These are phyloP conservation scores for Eucalyptus pauciflora DNA, from an alignment of 345 rosid species.

Conservation along the genomic window DNA sequence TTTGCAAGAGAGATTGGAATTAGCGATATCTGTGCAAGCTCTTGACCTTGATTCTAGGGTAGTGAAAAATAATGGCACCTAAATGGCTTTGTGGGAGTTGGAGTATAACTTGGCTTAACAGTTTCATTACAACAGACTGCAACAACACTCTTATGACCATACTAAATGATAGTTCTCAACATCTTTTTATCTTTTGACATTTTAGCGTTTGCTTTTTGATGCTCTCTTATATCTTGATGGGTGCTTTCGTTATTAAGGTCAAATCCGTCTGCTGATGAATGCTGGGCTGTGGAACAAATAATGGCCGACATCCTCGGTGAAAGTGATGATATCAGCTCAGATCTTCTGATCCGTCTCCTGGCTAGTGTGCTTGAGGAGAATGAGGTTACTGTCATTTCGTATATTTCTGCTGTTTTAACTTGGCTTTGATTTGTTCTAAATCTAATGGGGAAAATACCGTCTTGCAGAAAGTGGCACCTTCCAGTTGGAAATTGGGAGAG, in stretches of 20 bases:
- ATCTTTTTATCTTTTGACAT: not conserved
- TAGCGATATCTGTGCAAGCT: not conserved
- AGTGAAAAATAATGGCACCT: not conserved
- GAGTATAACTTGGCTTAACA: not conserved
- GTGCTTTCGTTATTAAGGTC: not conserved
- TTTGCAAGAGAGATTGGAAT: not conserved
- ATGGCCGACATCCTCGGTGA: constrained; percentile 49
- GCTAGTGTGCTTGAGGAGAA: constrained; percentile 37
- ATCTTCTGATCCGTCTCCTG: constrained; percentile 41
- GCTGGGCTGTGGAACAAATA: constrained; percentile 48
- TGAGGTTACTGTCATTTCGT: constrained; percentile 18
- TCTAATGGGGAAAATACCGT: not conserved
- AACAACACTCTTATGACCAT: not conserved
- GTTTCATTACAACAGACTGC: not conserved
- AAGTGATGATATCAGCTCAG: constrained; percentile 42
- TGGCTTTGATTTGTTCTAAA: not conserved
- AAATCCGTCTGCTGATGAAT: not conserved
- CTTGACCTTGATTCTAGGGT: not conserved
- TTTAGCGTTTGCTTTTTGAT: not conserved
- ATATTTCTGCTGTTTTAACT: not conserved
- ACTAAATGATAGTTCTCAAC: not conserved
- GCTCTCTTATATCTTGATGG: not conserved
- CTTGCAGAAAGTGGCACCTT: constrained; percentile 33
- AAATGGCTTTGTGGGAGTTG: not conserved
- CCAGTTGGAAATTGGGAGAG: constrained; percentile 35